Evolutionary conservation across 2,329 filamentous ascomycete species (phyloP).

Genomic region (Trichoderma breve): DNA sequence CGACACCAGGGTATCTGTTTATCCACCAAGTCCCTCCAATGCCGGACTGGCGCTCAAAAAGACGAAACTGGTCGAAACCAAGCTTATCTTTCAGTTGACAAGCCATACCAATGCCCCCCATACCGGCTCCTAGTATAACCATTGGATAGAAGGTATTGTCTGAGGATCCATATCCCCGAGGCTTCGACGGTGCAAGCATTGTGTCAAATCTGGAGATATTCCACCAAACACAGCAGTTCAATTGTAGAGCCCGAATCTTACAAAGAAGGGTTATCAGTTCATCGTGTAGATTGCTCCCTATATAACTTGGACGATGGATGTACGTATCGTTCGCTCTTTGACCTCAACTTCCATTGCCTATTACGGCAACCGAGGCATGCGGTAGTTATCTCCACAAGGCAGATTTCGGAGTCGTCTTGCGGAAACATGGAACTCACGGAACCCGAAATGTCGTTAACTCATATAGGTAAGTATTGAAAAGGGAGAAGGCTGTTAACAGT

Average conservation of each 20-base stretch:
- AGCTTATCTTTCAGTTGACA: neutral
- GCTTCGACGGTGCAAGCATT: neutral
- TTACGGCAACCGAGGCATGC: neutral
- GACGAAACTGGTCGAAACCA: neutral
- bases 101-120: neutral
- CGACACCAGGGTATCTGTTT: constrained; percentile 56
- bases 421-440: neutral
- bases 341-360: neutral
- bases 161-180: neutral
- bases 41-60: neutral
- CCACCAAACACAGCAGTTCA: neutral
- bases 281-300: neutral
- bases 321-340: neutral
- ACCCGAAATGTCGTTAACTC: neutral
- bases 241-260: neutral
- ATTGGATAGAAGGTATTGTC: neutral
- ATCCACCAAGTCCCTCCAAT: constrained; percentile 58
- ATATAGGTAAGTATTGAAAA: neutral
- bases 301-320: neutral
- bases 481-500: neutral
- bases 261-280: neutral
- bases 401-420: neutral
- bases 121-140: neutral
- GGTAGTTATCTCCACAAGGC: neutral
- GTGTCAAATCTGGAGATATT: neutral